phyloP scores from a whole-genome alignment of 495 filamentous ascomycete species.

The Achaetomiella virescens region DNA sequence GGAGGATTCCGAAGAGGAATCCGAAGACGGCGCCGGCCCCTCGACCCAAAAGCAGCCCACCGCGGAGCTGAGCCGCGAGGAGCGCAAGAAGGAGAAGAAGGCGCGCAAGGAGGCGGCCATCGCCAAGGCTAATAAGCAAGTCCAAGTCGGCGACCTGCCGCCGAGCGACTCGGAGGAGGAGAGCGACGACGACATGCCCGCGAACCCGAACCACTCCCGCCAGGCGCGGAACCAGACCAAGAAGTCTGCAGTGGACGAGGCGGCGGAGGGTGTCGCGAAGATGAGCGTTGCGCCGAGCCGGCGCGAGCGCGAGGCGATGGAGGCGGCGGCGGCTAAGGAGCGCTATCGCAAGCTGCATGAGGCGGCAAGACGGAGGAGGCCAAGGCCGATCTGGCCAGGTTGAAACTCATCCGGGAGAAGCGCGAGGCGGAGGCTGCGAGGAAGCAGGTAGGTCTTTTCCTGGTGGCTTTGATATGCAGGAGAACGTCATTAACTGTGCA shows the following conservation, averaged over 20 bases:
- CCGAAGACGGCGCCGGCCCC: slow-evolving; percentile 24
- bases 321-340: slow-evolving; percentile 84
- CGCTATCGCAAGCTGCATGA: slow-evolving; percentile 90
- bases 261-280: slow-evolving; percentile 43
- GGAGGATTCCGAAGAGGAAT: slow-evolving; percentile 36
- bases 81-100: slow-evolving; percentile 82
- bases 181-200: slow-evolving; percentile 57
- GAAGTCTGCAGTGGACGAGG: slow-evolving; percentile 40
- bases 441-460: slow-evolving; percentile 40
- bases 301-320: slow-evolving; percentile 80
- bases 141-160: slow-evolving; percentile 78
- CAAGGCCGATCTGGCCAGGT: slow-evolving; percentile 78
- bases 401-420: slow-evolving; percentile 75
- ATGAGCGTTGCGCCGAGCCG: slow-evolving; percentile 49
- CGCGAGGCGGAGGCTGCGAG: slow-evolving; percentile 71
- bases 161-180: slow-evolving; percentile 61
- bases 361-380: slow-evolving; percentile 95
- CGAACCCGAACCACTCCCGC: slow-evolving; percentile 86
- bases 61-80: slow-evolving; percentile 65
- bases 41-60: slow-evolving; percentile 28
- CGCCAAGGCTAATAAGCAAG: slow-evolving; percentile 55
- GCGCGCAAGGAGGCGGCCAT: slow-evolving; percentile 86
- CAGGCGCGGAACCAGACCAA: slow-evolving; percentile 51
- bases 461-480: neutral
- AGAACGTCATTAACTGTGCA: neutral